Evolutionary conservation across 495 filamentous ascomycete genomes (phyloP).

Genomic region (Achaetomiella virescens): DNA sequence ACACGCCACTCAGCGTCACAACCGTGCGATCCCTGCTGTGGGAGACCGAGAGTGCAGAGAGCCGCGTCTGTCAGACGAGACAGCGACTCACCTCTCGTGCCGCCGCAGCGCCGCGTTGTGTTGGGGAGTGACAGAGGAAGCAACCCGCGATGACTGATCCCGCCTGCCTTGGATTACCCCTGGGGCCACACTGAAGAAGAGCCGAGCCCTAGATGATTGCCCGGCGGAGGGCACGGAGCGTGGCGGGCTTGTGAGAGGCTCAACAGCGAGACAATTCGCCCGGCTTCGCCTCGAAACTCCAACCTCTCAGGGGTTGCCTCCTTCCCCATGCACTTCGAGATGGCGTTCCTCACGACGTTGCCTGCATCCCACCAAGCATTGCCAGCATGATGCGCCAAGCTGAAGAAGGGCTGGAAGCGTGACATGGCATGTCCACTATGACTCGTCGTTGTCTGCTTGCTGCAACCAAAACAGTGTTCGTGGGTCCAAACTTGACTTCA

Average conservation of each 20-base stretch:
- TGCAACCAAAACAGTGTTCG: slow-evolving; percentile 6
- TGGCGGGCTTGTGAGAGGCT: neutral
- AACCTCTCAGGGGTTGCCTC: slow-evolving; percentile 6
- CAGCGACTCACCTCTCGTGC: neutral
- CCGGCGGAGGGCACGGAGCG: neutral
- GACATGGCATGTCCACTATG: slow-evolving; percentile 23
- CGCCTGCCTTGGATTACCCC: too few relatives aligned
- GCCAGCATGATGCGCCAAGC: slow-evolving; percentile 1
- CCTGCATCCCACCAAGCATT: neutral
- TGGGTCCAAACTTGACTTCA: neutral
- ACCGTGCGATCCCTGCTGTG: too few relatives aligned
- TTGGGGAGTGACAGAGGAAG: neutral
- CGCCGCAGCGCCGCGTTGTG: neutral
- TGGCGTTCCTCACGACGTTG: neutral
- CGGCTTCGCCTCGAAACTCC: neutral
- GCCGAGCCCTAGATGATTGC: neutral
- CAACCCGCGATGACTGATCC: neutral
- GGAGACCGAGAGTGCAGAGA: neutral
- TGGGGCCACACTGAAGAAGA: too few relatives aligned
- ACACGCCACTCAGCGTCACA: too few relatives aligned
- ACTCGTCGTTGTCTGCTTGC: neutral
- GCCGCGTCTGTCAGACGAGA: neutral
- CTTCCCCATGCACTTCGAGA: slow-evolving; percentile 6
- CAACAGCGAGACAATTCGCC: neutral
- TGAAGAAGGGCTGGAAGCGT: slow-evolving; percentile 12